Conservation (phyloP, 225 moss, liverwort and hornwort genomes). For the Straminergon stramineum region DNA sequence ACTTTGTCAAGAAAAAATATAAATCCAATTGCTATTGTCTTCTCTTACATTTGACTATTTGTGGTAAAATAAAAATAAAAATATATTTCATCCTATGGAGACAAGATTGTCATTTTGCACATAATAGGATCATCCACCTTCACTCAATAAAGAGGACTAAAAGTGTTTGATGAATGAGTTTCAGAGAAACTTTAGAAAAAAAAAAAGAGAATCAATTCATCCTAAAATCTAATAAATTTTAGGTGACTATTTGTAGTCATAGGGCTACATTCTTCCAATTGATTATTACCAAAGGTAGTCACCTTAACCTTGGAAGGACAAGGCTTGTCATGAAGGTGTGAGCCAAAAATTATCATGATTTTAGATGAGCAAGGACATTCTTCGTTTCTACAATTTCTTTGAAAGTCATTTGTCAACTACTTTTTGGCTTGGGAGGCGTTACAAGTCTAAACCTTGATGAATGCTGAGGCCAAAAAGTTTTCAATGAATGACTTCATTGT, state of each 20-base stretch:
- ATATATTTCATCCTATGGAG: accelerated
- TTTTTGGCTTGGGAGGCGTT: not conserved
- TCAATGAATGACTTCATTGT: too few relatives aligned
- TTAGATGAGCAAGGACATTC: not conserved
- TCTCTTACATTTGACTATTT: not conserved
- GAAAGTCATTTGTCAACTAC: not conserved
- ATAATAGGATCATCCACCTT: not conserved
- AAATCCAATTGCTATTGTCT: not conserved
- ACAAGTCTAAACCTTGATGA: not conserved
- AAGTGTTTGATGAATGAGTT: too few relatives aligned
- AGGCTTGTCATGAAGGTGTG: accelerated
- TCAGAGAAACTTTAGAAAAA: not conserved
- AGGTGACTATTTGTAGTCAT: accelerated
- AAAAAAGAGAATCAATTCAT: not conserved
- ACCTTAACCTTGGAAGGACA: accelerated
- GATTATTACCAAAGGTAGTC: too few relatives aligned
- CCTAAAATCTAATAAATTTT: too few relatives aligned
- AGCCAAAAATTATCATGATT: accelerated
- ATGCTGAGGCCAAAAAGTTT: too few relatives aligned
- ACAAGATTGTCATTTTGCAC: not conserved
- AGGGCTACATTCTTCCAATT: too few relatives aligned
- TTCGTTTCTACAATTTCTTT: not conserved
- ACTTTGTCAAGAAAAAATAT: too few relatives aligned
- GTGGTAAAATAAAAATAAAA: too few relatives aligned
- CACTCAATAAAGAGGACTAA: accelerated